Conservation (phyloP, 352 stramenopile species). For the Phytophthora pini region DNA sequence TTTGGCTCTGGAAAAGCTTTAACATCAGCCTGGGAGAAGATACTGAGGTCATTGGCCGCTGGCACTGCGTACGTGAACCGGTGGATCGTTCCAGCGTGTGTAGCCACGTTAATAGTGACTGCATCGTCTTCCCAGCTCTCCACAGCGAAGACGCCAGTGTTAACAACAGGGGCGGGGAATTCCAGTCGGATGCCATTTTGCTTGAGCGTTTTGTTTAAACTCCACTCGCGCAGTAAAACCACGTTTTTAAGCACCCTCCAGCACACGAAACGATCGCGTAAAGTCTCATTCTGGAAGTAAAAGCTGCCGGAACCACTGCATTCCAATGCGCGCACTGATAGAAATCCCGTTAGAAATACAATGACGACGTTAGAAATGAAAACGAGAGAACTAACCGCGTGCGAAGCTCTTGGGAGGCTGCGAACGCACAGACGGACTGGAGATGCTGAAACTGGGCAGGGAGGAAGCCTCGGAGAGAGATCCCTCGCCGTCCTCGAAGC, state of each 20-base stretch:
- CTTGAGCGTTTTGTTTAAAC: conserved; percentile 64
- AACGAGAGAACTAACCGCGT: conserved; percentile 30
- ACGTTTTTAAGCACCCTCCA: conserved; percentile 82
- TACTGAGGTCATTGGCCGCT: conserved; percentile 37
- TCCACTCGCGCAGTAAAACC: conserved; percentile 75
- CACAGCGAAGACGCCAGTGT: conserved; percentile 60
- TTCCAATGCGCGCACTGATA: conserved; percentile 66
- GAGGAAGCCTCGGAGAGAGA: conserved; percentile 14
- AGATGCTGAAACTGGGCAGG: conserved; percentile 42
- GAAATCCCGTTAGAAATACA: not conserved
- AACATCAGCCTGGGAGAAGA: conserved; percentile 61
- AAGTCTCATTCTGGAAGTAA: conserved; percentile 74
- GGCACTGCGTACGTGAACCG: conserved; percentile 66
- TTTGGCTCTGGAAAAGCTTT: conserved; percentile 50
- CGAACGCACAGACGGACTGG: conserved; percentile 37
- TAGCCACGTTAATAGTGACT: conserved; percentile 71
- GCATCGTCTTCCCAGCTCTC: conserved; percentile 68
- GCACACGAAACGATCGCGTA: conserved; percentile 75
- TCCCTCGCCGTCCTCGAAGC: conserved; percentile 70
- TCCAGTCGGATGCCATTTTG: conserved; percentile 66
- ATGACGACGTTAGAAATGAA: conserved; percentile 20
- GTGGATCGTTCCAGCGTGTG: conserved; percentile 72
- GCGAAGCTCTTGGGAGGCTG: conserved; percentile 68
- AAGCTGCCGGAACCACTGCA: conserved; percentile 72
- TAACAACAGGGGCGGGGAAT: conserved; percentile 64